Evolutionary conservation across 768 basidiomycete species (phyloP).

Genomic region (Tricholomella constricta): DNA sequence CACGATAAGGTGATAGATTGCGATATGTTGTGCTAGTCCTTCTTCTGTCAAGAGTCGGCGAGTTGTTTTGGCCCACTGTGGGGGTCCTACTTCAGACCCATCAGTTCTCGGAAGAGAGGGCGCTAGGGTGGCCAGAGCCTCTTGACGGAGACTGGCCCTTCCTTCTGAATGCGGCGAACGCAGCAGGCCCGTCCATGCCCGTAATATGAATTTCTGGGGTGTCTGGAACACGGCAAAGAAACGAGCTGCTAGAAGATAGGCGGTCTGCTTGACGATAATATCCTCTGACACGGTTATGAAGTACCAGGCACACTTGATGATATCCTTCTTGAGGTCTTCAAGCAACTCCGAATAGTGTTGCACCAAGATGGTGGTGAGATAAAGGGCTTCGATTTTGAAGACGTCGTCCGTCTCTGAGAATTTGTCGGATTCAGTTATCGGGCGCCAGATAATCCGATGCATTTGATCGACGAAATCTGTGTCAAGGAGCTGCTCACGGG

Average conservation of each 20-base stretch:
- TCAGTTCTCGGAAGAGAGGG: conserved; percentile 74
- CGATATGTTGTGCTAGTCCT: conserved; percentile 66
- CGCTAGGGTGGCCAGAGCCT: conserved; percentile 83
- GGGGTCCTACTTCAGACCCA: conserved; percentile 57
- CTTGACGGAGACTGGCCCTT: conserved; percentile 74
- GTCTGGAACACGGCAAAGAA: conserved; percentile 91
- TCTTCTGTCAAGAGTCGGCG: conserved; percentile 89
- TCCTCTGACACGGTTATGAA: conserved; percentile 81
- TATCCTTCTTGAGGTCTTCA: conserved; percentile 82
- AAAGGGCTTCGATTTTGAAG: conserved; percentile 88
- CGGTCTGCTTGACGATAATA: conserved; percentile 88
- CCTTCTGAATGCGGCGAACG: conserved; percentile 75
- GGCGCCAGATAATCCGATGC: conserved; percentile 80
- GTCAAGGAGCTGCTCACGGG: conserved; percentile 67
- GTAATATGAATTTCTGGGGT: conserved; percentile 87
- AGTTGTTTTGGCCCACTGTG: conserved; percentile 85
- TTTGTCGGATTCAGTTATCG: conserved; percentile 56
- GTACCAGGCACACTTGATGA: conserved; percentile 93
- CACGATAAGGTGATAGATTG: conserved; percentile 91
- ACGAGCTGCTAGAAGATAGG: conserved; percentile 85
- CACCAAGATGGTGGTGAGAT: conserved; percentile 86
- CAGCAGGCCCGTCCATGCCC: conserved; percentile 89
- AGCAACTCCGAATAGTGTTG: conserved; percentile 82
- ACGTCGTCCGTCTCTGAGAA: conserved; percentile 74
- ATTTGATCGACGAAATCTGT: conserved; percentile 68